Evolutionary conservation across 2,329 filamentous ascomycete species (phyloP).

Genomic region (Capronia epimyces): DNA sequence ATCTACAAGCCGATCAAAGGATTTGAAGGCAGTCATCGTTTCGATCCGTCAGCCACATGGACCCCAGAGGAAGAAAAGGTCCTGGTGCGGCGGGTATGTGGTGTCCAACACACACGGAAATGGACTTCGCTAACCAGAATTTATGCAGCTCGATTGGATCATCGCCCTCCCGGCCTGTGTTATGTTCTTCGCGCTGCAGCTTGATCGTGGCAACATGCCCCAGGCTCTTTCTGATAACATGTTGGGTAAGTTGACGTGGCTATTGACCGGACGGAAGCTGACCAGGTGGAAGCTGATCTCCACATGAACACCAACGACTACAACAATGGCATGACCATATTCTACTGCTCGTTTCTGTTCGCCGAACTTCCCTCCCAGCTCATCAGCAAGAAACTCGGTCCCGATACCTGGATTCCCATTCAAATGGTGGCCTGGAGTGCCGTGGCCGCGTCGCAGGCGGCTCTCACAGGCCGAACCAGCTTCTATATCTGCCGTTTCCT

Average conservation of each 20-base stretch:
- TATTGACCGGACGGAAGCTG: too few relatives aligned
- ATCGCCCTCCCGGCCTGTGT: too few relatives aligned
- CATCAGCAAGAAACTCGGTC: constrained; percentile 50
- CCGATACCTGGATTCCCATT: constrained; percentile 52
- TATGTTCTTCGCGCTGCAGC: constrained; percentile 55
- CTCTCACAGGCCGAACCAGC: constrained; percentile 40
- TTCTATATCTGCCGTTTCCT: constrained; percentile 41
- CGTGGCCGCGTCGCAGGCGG: constrained; percentile 41
- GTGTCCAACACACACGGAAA: too few relatives aligned
- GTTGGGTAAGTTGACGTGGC: too few relatives aligned
- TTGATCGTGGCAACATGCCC: constrained; percentile 54
- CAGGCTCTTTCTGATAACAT: constrained; percentile 56
- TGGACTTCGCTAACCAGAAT: too few relatives aligned
- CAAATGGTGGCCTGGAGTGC: constrained; percentile 42
- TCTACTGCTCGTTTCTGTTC: constrained; percentile 48
- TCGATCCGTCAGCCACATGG: too few relatives aligned
- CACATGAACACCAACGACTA: constrained; percentile 33
- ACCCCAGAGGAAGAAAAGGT: too few relatives aligned
- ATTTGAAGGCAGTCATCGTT: too few relatives aligned
- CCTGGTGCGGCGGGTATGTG: too few relatives aligned
- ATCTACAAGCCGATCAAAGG: too few relatives aligned
- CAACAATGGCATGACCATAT: constrained; percentile 50
- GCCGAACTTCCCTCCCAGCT: constrained; percentile 55
- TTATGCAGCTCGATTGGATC: too few relatives aligned
- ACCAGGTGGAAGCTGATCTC: too few relatives aligned